Evolutionary conservation across 306 rosid species (phyloP).

Genomic region (Malus sieversii): DNA sequence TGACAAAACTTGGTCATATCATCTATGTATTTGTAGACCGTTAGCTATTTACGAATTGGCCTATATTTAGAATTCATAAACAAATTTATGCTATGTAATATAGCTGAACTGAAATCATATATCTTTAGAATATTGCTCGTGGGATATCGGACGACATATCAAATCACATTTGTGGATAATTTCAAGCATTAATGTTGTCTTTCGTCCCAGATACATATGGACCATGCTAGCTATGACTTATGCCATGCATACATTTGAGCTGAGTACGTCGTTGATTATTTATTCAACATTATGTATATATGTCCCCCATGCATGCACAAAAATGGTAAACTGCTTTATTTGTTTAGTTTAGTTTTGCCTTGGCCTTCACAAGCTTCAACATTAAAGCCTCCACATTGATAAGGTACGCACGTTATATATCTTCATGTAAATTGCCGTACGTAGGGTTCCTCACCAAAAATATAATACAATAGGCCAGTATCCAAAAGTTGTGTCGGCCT

Average conservation of each 20-base stretch:
- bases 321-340: not conserved
- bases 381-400: not conserved
- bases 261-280: not conserved
- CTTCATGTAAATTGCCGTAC: not conserved
- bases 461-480: not conserved
- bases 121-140: not conserved
- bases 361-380: not conserved
- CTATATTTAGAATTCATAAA: too few relatives aligned
- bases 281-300: not conserved
- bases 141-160: not conserved
- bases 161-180: not conserved
- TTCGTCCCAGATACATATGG: not conserved
- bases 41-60: too few relatives aligned
- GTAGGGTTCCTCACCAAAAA: not conserved
- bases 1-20: too few relatives aligned
- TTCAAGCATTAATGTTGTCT: not conserved
- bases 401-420: too few relatives aligned
- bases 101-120: not conserved
- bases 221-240: not conserved
- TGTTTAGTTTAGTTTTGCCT: not conserved
- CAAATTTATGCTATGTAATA: too few relatives aligned
- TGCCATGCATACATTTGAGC: not conserved
- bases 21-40: too few relatives aligned
- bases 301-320: not conserved
- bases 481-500: not conserved